Base-by-base conservation (phyloP, 1,139 yeast species). In the Magnusiomyces suaveolens region DNA sequence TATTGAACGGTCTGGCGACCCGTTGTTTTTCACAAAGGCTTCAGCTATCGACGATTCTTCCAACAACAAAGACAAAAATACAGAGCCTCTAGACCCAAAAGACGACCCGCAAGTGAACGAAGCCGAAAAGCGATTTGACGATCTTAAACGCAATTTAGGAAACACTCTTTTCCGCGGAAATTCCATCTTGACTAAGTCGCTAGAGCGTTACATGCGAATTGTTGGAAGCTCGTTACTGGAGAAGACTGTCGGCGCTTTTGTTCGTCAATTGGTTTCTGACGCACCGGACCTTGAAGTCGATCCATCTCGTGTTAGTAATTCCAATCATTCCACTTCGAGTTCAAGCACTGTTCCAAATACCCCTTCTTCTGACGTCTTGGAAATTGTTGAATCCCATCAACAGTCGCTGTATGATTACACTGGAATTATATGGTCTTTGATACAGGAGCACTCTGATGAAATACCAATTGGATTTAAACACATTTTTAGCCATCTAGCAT, bases 81-180 rank as follows among this genome's bases (percentile, higher is more conserved):
- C n/a, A n/a, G n/a, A n/a, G n/a, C n/a, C n/a, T n/a, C n/a, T n/a
- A n/a, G n/a, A n/a, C n/a, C 36, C 36, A 29, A 29, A 38, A 38
- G 43, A 38, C n/a, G 43, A 12, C 20, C n/a, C n/a, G n/a, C 6
- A 38, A 38, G 52, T 38, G 33, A 43, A 1, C 16, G 46, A 20
- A 38, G 16, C 3, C 52, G 50, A 33, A 16, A 41, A 20, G 16
- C 12, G 29, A 16, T 47, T 47, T 47, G 39, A 32, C n/a, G 54
- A 53, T n/a, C 51, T 53, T 24, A 51, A 53, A 25, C 38, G 38
- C 10, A 53, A 64, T 52, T 56, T 64, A 21, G 80, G 81, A 66
- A 86, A 86, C 62, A 82, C 95, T 0, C 68, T 92, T 23, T 90
- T 92, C 65, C 75, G 97, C 61, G 96, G 97, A 0, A 85, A 87